phyloP scores from a whole-genome alignment of 352 stramenopile species.

The Phytophthora constricta region DNA sequence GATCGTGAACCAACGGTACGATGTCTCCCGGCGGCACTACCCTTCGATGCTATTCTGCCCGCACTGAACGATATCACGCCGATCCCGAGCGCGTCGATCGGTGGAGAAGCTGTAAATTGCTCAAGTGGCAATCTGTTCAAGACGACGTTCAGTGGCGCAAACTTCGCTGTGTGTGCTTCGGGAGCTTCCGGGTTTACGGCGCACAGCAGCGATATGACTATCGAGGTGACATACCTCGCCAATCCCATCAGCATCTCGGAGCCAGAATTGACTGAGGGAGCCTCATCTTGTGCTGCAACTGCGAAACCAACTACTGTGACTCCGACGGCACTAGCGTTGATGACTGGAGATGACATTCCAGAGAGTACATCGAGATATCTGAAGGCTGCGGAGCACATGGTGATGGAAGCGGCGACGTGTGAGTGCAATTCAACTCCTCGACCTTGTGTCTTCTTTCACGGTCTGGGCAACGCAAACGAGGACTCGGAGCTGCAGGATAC shows the following conservation, averaged over 20 bases:
- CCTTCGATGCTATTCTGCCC: constrained; percentile 28
- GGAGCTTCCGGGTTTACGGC: constrained; percentile 31
- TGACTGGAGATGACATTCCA: constrained; percentile 19
- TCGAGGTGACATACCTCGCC: constrained; percentile 35
- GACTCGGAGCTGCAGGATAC: constrained; percentile 23
- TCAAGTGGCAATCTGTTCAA: constrained; percentile 29
- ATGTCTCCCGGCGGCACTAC: constrained; percentile 27
- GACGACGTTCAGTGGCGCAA: constrained; percentile 30
- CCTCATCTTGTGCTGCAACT: constrained; percentile 4
- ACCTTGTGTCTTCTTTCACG: constrained; percentile 37
- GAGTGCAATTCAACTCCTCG: constrained; percentile 31
- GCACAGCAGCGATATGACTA: constrained; percentile 34
- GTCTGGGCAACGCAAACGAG: constrained; percentile 33
- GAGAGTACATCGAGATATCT: constrained; percentile 14
- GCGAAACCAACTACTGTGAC: constrained; percentile 9
- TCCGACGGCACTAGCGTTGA: constrained; percentile 13
- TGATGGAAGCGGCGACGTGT: constrained; percentile 17
- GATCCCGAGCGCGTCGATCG: constrained; percentile 19
- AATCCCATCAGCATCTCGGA: constrained; percentile 5
- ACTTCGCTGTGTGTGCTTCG: constrained; percentile 36
- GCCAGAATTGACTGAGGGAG: constrained; percentile 5
- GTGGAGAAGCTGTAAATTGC: constrained; percentile 25
- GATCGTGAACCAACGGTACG: constrained; percentile 5
- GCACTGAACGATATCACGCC: constrained; percentile 19
- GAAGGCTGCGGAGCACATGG: constrained; percentile 22